Base-by-base conservation (phyloP, 192 early-diverging fungal genomes). In the Coemansia aciculifera region DNA sequence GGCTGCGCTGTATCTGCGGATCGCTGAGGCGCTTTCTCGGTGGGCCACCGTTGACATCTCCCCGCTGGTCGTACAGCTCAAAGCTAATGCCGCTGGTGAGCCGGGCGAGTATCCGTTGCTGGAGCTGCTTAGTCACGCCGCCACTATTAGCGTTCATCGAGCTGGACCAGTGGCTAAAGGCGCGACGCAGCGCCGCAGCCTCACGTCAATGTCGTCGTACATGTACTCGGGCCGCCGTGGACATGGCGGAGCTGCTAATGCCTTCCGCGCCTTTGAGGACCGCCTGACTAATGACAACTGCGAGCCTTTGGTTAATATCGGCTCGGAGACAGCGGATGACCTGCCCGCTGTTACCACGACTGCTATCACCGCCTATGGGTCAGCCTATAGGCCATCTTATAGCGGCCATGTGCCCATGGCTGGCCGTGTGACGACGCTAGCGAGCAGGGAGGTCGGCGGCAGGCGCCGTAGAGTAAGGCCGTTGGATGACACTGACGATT, bases 231-330 rank as follows among this genome's bases (percentile, higher is more conserved):
- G 64, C 29, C 66, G 66, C 23, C 75, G 75, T 27, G 56, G 40
- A 6, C 1, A 8, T 59, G 67, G 64, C 23, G 51, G 64, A 5
- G 42, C 78, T 1, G 42, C 66, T n/a, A 63, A 49, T n/a, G 64
- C 69, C 13, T 70, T 81, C 66, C 69, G 73, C 3, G 66, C 78
- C 8, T 72, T 81, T 44, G 73, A 66, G 34, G 79, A 81, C 59
- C 73, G 79, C 1, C 27, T 81, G 17, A 64, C 67, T 19, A 63
- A 57, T 48, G 74, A 76, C 49, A 67, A 66, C 23, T 72, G 68
- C 46, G 69, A 73, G 62, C 67, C 74, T n/a, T 61, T 81, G 59
- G 67, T 72, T 12, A 49, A 66, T 34, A 67, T 17, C 7, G 29
- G 54, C 54, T 2, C 29, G 11, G 54, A 57, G 29, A 2, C 54